These are phyloP conservation scores for Stellera chamaejasme DNA, from an alignment of 345 rosid species.

Conservation along the genomic window DNA sequence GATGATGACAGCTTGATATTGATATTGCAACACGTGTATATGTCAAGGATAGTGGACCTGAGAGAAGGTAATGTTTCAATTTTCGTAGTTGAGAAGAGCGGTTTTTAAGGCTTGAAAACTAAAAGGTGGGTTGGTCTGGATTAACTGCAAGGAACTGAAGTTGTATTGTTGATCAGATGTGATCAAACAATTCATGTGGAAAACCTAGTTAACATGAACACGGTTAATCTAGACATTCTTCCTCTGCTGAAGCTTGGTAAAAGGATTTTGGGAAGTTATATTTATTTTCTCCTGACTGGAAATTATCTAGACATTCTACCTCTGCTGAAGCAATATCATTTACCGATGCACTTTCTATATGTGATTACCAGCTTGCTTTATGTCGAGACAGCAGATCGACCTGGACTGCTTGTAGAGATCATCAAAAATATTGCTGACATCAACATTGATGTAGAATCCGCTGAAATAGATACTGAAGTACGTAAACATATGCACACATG, in stretches of 20 bases:
- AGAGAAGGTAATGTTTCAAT: conserved; percentile 45
- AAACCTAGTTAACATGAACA: no score
- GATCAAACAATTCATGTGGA: no score
- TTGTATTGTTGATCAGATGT: no score
- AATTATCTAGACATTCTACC: no score
- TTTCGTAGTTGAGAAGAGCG: no score
- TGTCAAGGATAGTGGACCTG: conserved; percentile 79
- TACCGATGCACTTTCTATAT: conserved; percentile 8
- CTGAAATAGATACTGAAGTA: conserved; percentile 94
- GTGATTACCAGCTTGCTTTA: conserved; percentile 55
- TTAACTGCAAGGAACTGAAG: no score
- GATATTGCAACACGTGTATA: conserved; percentile 73
- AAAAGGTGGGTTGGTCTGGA: no score
- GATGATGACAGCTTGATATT: conserved; percentile 67
- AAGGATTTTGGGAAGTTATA: no score
- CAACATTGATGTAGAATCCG: conserved; percentile 83
- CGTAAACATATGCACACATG: not conserved
- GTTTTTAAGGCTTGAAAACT: no score
- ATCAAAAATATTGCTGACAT: conserved; percentile 73
- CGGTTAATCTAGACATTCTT: no score
- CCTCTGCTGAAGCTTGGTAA: no score
- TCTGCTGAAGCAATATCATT: not conserved
- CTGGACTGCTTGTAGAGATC: conserved; percentile 88
- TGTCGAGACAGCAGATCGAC: conserved; percentile 91
- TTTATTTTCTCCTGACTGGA: no score